Conservation (phyloP, 2,329 filamentous ascomycete species). For the Xylariaceae sp. region DNA sequence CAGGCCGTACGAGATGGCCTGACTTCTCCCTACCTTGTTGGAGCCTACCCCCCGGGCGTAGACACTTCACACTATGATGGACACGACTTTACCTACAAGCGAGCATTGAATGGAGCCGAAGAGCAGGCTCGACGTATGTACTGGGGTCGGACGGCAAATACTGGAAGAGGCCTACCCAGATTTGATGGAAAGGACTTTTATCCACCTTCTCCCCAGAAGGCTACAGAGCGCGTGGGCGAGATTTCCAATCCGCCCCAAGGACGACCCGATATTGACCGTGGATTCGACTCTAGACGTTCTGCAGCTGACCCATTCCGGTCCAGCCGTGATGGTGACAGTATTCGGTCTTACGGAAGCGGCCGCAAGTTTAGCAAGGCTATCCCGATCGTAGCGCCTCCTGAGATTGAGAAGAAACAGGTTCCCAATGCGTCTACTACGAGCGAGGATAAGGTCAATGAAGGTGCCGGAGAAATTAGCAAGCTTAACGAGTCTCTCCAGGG, state of each 20-base stretch:
- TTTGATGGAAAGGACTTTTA: conserved; percentile 63
- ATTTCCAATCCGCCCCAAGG: not conserved
- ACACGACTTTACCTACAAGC: conserved; percentile 49
- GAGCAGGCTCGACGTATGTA: conserved; percentile 53
- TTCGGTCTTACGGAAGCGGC: conserved; percentile 23
- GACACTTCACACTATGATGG: conserved; percentile 38
- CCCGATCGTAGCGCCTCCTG: conserved; percentile 31
- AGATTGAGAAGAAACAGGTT: conserved; percentile 16
- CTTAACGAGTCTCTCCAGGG: conserved; percentile 11
- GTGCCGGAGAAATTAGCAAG: conserved; percentile 10
- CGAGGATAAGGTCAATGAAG: conserved; percentile 6
- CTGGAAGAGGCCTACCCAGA: conserved; percentile 51
- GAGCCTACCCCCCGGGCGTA: conserved; percentile 42
- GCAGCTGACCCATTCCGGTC: conserved; percentile 28
- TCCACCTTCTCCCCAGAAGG: conserved; percentile 48
- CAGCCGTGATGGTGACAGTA: conserved; percentile 20
- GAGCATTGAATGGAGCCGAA: conserved; percentile 55
- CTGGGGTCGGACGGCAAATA: conserved; percentile 52
- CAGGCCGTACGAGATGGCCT: conserved; percentile 5
- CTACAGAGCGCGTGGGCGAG: not conserved
- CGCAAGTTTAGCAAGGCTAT: conserved; percentile 32
- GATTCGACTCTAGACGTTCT: conserved; percentile 9
- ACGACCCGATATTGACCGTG: conserved; percentile 15
- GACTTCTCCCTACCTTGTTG: conserved; percentile 49
- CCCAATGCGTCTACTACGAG: conserved; percentile 1